phyloP scores from a whole-genome alignment of 2,329 filamentous ascomycete species.

The Byssochlamys sp. region DNA sequence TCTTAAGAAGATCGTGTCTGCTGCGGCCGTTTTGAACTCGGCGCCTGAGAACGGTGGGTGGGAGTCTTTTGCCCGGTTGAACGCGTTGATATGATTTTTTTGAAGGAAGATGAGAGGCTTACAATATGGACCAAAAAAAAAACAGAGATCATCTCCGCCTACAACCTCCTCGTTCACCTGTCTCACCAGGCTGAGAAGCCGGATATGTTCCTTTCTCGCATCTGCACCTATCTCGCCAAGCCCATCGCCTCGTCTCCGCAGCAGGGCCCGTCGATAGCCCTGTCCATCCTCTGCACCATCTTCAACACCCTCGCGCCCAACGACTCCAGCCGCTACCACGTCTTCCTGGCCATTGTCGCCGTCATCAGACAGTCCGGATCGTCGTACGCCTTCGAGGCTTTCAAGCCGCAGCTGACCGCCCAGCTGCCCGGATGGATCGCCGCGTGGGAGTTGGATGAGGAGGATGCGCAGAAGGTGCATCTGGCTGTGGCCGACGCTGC shows the following conservation, averaged over 20 bases:
- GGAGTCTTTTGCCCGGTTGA: slow-evolving; percentile 14
- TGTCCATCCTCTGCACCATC: slow-evolving; percentile 84
- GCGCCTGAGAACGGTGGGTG: slow-evolving; percentile 73
- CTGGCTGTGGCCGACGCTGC: slow-evolving; percentile 74
- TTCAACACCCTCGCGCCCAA: slow-evolving; percentile 82
- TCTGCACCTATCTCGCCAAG: slow-evolving; percentile 82
- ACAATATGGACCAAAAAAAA: slow-evolving; percentile 5
- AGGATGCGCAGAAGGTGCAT: slow-evolving; percentile 76
- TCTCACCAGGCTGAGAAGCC: slow-evolving; percentile 76
- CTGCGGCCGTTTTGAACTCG: slow-evolving; percentile 65
- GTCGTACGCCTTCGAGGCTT: slow-evolving; percentile 66
- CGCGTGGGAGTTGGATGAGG: slow-evolving; percentile 71
- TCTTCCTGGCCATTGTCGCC: slow-evolving; percentile 78
- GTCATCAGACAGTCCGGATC: slow-evolving; percentile 66
- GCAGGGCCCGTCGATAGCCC: slow-evolving; percentile 74
- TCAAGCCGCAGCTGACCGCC: slow-evolving; percentile 70
- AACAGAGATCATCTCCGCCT: slow-evolving; percentile 80
- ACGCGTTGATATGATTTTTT: slow-evolving; percentile 3
- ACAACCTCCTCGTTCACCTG: slow-evolving; percentile 93
- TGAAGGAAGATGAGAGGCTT: slow-evolving; percentile 1
- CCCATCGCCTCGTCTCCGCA: slow-evolving; percentile 76
- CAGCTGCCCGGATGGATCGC: slow-evolving; percentile 71
- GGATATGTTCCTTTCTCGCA: slow-evolving; percentile 72
- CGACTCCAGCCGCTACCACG: slow-evolving; percentile 75
- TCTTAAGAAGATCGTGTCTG: slow-evolving; percentile 78